These are phyloP conservation scores for Uncinocarpus reesii DNA, from an alignment of 2,329 filamentous ascomycete species.

Conservation along the genomic window DNA sequence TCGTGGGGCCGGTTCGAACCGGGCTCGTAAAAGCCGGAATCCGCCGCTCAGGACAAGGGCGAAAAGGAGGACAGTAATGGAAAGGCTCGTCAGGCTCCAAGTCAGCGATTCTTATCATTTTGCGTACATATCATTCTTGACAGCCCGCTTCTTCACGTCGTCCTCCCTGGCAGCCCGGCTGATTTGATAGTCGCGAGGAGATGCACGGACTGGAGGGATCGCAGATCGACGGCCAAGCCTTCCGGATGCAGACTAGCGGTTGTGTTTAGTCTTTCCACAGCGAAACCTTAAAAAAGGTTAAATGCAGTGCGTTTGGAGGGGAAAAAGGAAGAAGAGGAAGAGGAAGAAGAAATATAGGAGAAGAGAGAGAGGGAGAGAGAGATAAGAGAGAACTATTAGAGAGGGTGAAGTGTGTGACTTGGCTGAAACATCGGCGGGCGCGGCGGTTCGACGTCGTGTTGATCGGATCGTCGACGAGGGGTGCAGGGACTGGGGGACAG, in stretches of 20 bases:
- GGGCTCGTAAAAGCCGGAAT: too few species aligned
- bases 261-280: background rate
- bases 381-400: background rate
- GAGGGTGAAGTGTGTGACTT: background rate
- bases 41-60: too few species aligned
- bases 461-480: too few species aligned
- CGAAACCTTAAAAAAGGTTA: conserved; percentile 10
- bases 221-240: background rate
- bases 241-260: background rate
- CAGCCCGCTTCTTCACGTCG: too few species aligned
- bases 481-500: too few species aligned
- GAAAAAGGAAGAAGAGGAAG: background rate
- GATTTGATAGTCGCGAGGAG: background rate
- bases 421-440: too few species aligned
- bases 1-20: background rate
- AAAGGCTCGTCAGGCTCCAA: too few species aligned
- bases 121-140: too few species aligned
- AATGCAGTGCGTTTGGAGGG: background rate
- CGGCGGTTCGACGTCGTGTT: too few species aligned
- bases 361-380: background rate
- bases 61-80: too few species aligned
- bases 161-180: background rate
- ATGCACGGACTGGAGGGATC: conserved; percentile 5
- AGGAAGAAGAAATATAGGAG: background rate
- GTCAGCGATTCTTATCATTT: too few species aligned